These are phyloP conservation scores for Alternaria sp. DNA, from an alignment of 2,329 filamentous ascomycete genomes.

Conservation along the genomic window DNA sequence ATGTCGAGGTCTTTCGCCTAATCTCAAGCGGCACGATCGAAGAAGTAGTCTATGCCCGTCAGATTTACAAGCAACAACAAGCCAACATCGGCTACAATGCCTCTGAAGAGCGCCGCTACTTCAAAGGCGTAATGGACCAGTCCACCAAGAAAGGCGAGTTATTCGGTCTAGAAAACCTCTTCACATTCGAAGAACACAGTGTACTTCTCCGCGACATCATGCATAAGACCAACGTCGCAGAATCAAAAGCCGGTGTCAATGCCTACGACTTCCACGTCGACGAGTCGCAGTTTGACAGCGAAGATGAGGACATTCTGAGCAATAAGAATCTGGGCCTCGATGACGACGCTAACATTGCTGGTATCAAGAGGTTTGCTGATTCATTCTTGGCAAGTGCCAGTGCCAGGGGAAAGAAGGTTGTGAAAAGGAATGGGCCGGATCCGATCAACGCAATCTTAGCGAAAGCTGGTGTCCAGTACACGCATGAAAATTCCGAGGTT, in stretches of 20 bases:
- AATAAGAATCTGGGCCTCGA: conserved; percentile 39
- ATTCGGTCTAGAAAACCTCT: conserved; percentile 87
- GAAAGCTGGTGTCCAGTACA: conserved; percentile 89
- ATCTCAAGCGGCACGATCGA: conserved; percentile 93
- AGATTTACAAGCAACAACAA: conserved; percentile 99
- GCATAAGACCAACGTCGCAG: conserved; percentile 97
- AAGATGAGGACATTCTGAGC: conserved; percentile 38
- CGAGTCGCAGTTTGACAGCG: conserved; percentile 38
- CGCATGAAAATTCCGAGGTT: conserved; percentile 95
- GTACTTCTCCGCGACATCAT: conserved; percentile 92
- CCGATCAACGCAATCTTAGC: conserved; percentile 89
- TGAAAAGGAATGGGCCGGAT: conserved; percentile 65
- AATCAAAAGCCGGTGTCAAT: conserved; percentile 83
- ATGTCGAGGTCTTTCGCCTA: conserved; percentile 94
- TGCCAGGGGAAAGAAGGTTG: conserved; percentile 48
- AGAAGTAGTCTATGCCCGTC: conserved; percentile 94
- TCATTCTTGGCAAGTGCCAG: conserved; percentile 36
- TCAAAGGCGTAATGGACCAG: conserved; percentile 90
- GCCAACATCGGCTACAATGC: conserved; percentile 97
- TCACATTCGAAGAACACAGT: conserved; percentile 80
- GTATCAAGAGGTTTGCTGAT: conserved; percentile 64
- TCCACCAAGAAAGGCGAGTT: conserved; percentile 87
- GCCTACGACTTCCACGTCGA: conserved; percentile 74
- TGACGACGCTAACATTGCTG: conserved; percentile 56
- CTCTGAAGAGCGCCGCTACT: conserved; percentile 90